A percentile compares a stretch with the other conserved stretches of the same genome.
phyloP scores from a whole-genome alignment of 2,329 filamentous ascomycete genomes.

The Fusarium staphyleae region DNA sequence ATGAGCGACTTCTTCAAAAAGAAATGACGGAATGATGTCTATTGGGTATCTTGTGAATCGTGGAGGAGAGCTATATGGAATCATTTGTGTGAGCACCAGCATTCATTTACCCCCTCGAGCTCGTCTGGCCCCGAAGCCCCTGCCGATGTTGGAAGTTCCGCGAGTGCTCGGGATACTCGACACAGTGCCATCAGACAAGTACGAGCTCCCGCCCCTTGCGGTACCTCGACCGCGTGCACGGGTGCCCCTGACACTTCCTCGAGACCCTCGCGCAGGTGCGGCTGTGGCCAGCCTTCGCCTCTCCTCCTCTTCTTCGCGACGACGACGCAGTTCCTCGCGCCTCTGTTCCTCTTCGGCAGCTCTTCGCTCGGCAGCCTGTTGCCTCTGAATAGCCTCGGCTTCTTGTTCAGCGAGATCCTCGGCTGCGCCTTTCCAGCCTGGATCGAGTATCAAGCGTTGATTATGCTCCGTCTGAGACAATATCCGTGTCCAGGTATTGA shows the following conservation, averaged over 20 bases:
- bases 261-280: conserved; percentile 41
- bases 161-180: conserved; percentile 43
- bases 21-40: conserved; percentile 47
- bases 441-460: conserved; percentile 87
- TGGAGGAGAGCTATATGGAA: conserved; percentile 4
- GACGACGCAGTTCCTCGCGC: conserved; percentile 72
- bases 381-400: conserved; percentile 74
- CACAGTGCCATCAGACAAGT: conserved; percentile 39
- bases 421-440: conserved; percentile 86
- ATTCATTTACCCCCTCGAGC: conserved; percentile 44
- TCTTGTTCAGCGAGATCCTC: conserved; percentile 89
- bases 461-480: conserved; percentile 98
- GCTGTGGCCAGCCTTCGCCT: conserved; percentile 42
- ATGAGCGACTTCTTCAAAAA: conserved; percentile 94
- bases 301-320: conserved; percentile 67
- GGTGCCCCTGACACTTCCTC: conserved; percentile 45
- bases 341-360: conserved; percentile 81
- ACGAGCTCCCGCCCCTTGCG: conserved; percentile 41
- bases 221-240: conserved; percentile 41
- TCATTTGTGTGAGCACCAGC: neutral
- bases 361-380: conserved; percentile 78
- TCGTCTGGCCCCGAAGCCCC: conserved; percentile 46
- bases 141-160: conserved; percentile 47
- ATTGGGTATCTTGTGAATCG: conserved; percentile 43
- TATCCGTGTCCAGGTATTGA: conserved; percentile 96